These are phyloP conservation scores for Seiridium cupressi DNA, from an alignment of 2,329 filamentous ascomycete genomes.

Conservation along the genomic window DNA sequence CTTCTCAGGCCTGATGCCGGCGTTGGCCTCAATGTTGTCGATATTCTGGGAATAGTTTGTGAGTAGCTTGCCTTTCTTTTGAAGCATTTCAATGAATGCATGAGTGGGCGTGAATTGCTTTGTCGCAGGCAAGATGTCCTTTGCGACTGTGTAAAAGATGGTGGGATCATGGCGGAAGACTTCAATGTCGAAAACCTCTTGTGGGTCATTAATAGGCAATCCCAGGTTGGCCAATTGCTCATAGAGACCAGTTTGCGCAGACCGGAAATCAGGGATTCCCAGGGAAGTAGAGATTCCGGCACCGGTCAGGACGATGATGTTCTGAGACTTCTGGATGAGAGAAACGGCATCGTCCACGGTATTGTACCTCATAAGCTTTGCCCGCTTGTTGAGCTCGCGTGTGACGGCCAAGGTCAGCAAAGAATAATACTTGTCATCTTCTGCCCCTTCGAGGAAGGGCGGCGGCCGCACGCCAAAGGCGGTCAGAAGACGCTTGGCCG, in stretches of 20 bases:
- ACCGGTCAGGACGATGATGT: constrained; percentile 92
- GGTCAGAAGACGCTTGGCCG: constrained; percentile 79
- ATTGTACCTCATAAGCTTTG: constrained; percentile 79
- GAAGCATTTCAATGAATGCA: constrained; percentile 85
- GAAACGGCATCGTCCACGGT: constrained; percentile 82
- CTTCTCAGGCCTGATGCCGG: constrained; percentile 77
- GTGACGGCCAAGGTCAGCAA: constrained; percentile 76
- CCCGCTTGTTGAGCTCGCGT: constrained; percentile 77
- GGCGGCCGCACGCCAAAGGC: constrained; percentile 80
- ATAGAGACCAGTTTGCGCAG: constrained; percentile 89
- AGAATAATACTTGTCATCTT: constrained; percentile 73
- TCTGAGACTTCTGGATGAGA: constrained; percentile 70
- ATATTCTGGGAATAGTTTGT: constrained; percentile 99
- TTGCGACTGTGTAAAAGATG: constrained; percentile 89
- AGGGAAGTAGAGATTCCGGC: constrained; percentile 96
- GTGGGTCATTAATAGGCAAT: constrained; percentile 69
- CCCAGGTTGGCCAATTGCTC: constrained; percentile 78
- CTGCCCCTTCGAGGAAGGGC: constrained; percentile 66
- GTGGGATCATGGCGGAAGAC: constrained; percentile 83
- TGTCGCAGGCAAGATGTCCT: constrained; percentile 79
- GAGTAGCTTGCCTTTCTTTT: constrained; percentile 83
- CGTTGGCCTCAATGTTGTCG: constrained; percentile 88
- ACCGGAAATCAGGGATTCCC: constrained; percentile 95
- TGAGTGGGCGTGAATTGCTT: constrained; percentile 88
- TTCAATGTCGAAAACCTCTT: constrained; percentile 91